These are phyloP conservation scores for Boletus sp. DNA, from an alignment of 768 basidiomycete species.

Conservation along the genomic window DNA sequence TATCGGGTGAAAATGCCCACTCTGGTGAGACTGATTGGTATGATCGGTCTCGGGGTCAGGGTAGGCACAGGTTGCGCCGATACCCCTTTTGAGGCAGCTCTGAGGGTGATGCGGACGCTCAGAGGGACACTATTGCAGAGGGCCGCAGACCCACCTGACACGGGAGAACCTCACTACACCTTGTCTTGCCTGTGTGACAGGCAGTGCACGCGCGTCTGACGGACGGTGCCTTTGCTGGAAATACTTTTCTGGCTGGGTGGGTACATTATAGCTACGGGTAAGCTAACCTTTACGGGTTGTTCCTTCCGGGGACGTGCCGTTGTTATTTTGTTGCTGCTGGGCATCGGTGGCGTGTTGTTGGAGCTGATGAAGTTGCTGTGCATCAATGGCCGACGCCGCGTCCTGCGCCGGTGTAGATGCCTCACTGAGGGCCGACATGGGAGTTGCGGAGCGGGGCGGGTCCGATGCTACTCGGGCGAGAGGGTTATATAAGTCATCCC, in stretches of 20 bases:
- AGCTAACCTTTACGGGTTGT: conserved; percentile 59
- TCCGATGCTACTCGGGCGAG: conserved; percentile 28
- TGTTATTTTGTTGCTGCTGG: conserved; percentile 35
- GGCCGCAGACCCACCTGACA: conserved; percentile 56
- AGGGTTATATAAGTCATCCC: conserved; percentile 25
- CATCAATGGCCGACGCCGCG: conserved; percentile 58
- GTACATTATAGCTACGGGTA: conserved; percentile 9
- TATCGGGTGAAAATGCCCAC: conserved; percentile 13
- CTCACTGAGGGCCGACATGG: conserved; percentile 76
- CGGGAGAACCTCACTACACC: conserved; percentile 78
- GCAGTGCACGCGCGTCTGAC: conserved; percentile 78
- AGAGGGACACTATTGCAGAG: conserved; percentile 7
- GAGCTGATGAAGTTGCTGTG: conserved; percentile 47
- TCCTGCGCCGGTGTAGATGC: conserved; percentile 66
- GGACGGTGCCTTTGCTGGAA: conserved; percentile 72
- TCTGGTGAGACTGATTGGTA: conserved; percentile 32
- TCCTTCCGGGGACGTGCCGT: conserved; percentile 30
- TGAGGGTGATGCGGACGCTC: conserved; percentile 26
- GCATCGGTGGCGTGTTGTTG: conserved; percentile 34
- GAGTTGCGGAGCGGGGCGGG: conserved; percentile 41
- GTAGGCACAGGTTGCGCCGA: conserved; percentile 67
- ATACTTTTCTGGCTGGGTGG: conserved; percentile 10
- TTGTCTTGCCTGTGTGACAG: conserved; percentile 79
- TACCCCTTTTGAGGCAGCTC: conserved; percentile 81
- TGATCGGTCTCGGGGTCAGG: conserved; percentile 71